Base-by-base conservation (phyloP, 306 rosid species). In the Geum urbanum region DNA sequence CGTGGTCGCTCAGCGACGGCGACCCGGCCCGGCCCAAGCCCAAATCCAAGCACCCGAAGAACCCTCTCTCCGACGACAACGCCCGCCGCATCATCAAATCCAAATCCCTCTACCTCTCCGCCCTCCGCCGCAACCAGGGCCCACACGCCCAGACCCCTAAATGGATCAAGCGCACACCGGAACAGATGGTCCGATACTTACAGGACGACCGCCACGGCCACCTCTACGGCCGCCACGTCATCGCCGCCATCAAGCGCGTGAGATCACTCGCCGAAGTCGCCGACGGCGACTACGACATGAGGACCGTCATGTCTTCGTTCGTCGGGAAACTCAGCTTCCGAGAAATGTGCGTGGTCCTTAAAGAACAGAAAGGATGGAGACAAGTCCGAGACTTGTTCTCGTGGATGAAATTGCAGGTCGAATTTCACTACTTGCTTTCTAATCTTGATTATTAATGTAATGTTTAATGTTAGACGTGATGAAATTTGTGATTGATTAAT, bases 361-460 rank as follows among this genome's bases (percentile, higher is more conserved):
- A 92, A 83, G 98, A 90, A 71, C 98, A 90, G 74, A 92, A 81
- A 47, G 91, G 96, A 18, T 92, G 98, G 98, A 84, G 88, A 79
- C 98, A 92, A 69, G 98, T 75, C 11, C 76, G 88, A 19, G 97
- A 92, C 79, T 86, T 92, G 52, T 90, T 92, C 77, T 72, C 76
- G 60, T 92, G 98, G 98, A 92, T 92, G 98, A 92, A 90, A 80
- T 82, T 92, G 75, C 98, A 92, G 97, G 98, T 24, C 90, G 52
- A 52, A 73, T 20, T 47, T 4, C 27, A 24, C 27, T 24, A 24
- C 27, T 67, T 45, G 11, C 9, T 60, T 24, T 24, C 27, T 24
- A 24, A 24, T 49, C 9, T 51, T 1, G 1, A 5, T 37, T 50
- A 43, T 74, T 35, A n/a, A 9, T 50, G 9, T 16, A 8, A n/a